Evolutionary conservation across 1,284 basidiomycete genomes (phyloP).

Genomic region (Phlebopus sp.): DNA sequence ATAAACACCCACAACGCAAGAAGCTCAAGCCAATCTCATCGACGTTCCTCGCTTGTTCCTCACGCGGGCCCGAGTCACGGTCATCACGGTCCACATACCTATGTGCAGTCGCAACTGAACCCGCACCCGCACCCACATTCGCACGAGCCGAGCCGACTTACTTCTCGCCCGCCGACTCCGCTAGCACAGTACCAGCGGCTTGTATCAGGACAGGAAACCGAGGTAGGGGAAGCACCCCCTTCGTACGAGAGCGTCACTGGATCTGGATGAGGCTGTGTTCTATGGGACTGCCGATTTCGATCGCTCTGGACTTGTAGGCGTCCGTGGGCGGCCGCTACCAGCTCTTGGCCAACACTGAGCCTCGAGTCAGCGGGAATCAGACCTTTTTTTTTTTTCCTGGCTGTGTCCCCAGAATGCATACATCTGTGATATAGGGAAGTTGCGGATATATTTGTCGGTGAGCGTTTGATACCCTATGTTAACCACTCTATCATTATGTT

Average conservation of each 20-base stretch:
- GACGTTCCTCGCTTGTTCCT: not conserved
- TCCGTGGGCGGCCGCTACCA: too few relatives aligned
- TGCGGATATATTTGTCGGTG: too few relatives aligned
- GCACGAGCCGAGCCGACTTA: slow-evolving; percentile 7
- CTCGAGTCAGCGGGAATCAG: too few relatives aligned
- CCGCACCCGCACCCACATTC: slow-evolving; percentile 2
- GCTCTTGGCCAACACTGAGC: too few relatives aligned
- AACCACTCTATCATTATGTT: too few relatives aligned
- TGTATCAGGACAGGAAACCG: slow-evolving; percentile 62
- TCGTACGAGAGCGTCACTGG: slow-evolving; percentile 45
- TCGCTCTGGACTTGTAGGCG: too few relatives aligned
- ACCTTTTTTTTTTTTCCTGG: too few relatives aligned
- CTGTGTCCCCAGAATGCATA: too few relatives aligned
- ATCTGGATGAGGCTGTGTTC: too few relatives aligned
- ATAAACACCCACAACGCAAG: not conserved
- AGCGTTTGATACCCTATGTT: too few relatives aligned
- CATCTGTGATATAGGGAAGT: too few relatives aligned
- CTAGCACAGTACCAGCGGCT: slow-evolving; percentile 55
- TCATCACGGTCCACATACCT: not conserved
- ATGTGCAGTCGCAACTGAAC: not conserved
- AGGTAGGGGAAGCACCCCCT: slow-evolving; percentile 65
- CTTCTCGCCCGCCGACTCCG: slow-evolving; percentile 24
- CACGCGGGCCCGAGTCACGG: not conserved
- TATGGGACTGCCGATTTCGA: too few relatives aligned
- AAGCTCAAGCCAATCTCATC: not conserved